Evolutionary conservation across 768 basidiomycete species (phyloP).

Genomic region (Collybiopsis luxurians): DNA sequence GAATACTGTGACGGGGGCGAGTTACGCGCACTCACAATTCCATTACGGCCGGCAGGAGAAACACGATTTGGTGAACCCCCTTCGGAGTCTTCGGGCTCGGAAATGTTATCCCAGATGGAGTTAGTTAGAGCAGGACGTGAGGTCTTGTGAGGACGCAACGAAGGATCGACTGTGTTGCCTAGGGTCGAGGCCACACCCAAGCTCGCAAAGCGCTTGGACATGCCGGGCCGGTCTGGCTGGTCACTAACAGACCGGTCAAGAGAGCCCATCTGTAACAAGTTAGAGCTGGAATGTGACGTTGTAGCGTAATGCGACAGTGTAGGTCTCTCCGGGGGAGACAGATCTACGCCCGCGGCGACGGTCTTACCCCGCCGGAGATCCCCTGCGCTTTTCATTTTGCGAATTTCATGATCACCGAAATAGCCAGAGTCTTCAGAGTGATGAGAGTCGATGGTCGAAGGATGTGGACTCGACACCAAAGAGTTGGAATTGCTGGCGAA

Average conservation of each 20-base stretch:
- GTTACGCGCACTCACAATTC: background rate
- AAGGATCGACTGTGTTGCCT: background rate
- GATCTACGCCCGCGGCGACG: slow-evolving; percentile 22
- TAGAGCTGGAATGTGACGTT: slow-evolving; percentile 68
- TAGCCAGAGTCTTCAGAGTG: slow-evolving; percentile 39
- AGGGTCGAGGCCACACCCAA: slow-evolving; percentile 35
- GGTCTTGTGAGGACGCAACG: background rate
- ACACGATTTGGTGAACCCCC: background rate
- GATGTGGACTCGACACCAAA: slow-evolving; percentile 7
- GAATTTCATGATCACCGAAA: slow-evolving; percentile 56
- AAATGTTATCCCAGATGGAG: slow-evolving; percentile 49
- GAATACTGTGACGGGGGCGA: background rate
- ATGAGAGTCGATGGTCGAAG: slow-evolving; percentile 7
- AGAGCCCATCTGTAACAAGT: slow-evolving; percentile 45
- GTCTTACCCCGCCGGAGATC: slow-evolving; percentile 58
- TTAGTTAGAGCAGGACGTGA: slow-evolving; percentile 35
- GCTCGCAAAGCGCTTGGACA: slow-evolving; percentile 65
- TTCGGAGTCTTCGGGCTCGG: slow-evolving; percentile 27
- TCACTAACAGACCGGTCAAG: slow-evolving; percentile 5
- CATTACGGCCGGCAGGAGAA: slow-evolving; percentile 4
- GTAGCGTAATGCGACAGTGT: slow-evolving; percentile 44
- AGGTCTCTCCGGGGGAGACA: slow-evolving; percentile 36
- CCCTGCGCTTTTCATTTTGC: slow-evolving; percentile 87
- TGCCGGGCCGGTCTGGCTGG: slow-evolving; percentile 27
- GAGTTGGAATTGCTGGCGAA: slow-evolving; percentile 22